These are phyloP conservation scores for Drechmeria coniospora DNA, from an alignment of 2,329 filamentous ascomycete species.

Conservation along the genomic window DNA sequence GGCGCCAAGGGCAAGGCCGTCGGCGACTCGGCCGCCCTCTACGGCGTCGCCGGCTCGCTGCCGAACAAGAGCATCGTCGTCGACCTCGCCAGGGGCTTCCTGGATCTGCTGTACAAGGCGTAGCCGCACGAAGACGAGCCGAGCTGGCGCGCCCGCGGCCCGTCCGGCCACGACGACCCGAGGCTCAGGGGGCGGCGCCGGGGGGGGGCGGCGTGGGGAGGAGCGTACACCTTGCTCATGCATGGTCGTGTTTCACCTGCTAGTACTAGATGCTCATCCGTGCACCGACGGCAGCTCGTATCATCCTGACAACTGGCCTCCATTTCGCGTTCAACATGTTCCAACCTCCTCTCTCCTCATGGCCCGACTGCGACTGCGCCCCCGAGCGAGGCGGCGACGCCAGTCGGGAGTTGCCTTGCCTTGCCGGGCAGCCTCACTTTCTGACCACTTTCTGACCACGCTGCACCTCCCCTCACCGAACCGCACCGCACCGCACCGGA, in stretches of 20 bases:
- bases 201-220: background rate
- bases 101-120: slow-evolving; percentile 85
- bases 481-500: no score
- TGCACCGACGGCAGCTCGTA: background rate
- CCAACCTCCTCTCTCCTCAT: no score
- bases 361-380: no score
- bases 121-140: no score
- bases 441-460: no score
- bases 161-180: no score
- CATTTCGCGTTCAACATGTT: no score
- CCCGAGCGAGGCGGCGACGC: slow-evolving; percentile 1
- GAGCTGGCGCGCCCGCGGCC: no score
- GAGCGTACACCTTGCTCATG: background rate
- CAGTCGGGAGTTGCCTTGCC: background rate
- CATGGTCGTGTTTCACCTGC: background rate
- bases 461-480: no score
- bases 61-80: slow-evolving; percentile 93
- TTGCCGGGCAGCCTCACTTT: slow-evolving; percentile 1
- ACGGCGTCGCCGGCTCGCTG: slow-evolving; percentile 86
- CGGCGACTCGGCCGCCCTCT: slow-evolving; percentile 75
- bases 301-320: no score
- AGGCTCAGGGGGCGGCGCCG: slow-evolving; percentile 1
- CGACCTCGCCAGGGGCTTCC: slow-evolving; percentile 76
- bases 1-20: slow-evolving; percentile 48
- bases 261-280: background rate